Conservation (phyloP, 2,329 filamentous ascomycete genomes). For the Hypoxylon sp. region DNA sequence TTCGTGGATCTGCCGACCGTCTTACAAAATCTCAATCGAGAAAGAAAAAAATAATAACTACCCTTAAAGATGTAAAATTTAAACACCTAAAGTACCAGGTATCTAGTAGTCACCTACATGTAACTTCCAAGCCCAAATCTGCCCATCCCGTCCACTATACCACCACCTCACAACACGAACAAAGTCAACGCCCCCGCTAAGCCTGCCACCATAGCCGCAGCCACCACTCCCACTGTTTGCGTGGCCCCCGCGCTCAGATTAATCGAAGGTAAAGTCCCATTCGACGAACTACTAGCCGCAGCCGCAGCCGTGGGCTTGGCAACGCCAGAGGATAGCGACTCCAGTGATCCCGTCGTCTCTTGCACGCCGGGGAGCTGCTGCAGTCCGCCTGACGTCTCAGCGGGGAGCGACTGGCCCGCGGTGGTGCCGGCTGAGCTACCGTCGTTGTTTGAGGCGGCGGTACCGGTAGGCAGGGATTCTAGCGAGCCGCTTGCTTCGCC, state of each 20-base stretch:
- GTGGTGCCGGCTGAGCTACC: conserved; percentile 13
- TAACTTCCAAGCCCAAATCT: no score
- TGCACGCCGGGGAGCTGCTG: conserved; percentile 29
- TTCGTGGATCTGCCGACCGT: no score
- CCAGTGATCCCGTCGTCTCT: conserved; percentile 24
- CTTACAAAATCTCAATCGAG: no score
- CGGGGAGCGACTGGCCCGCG: conserved; percentile 15
- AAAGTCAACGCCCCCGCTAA: conserved; percentile 25
- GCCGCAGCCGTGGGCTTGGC: conserved; percentile 21
- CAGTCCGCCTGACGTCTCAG: conserved; percentile 23
- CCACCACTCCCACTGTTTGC: conserved; percentile 9
- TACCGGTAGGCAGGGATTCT: conserved; percentile 9
- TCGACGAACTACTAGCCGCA: not conserved
- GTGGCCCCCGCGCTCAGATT: conserved; percentile 29
- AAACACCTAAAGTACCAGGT: no score
- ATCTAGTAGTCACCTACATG: no score
- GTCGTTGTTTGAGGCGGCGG: conserved; percentile 14
- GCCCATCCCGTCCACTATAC: not conserved
- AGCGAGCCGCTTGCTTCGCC: conserved; percentile 4
- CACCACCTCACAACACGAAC: conserved; percentile 30
- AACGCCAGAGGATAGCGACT: conserved; percentile 10
- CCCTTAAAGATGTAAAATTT: no score
- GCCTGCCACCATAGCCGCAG: conserved; percentile 30
- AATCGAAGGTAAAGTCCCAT: conserved; percentile 17
- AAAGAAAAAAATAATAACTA: no score